Percentiles rank a stretch among this genome's conserved stretches.
Conservation (phyloP, 805 yeast genomes). For the Candida boidinii region DNA sequence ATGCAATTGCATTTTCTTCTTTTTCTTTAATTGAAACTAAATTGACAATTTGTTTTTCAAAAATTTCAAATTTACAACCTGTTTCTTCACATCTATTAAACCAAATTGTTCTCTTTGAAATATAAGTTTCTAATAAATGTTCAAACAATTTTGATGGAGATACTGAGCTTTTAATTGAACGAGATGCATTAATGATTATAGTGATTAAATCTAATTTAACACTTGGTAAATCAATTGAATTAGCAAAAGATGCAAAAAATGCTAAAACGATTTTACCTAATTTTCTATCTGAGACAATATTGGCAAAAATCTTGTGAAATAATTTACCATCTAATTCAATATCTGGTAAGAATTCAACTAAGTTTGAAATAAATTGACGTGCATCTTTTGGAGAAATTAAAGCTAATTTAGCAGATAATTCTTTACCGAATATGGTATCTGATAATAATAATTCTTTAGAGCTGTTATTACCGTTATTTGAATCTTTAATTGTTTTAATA, state of each 20-base stretch:
- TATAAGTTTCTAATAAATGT: constrained; percentile 35
- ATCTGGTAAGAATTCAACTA: constrained; percentile 31
- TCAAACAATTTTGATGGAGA: constrained; percentile 40
- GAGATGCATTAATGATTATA: constrained; percentile 32
- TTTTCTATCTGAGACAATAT: constrained; percentile 39
- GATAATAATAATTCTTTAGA: constrained; percentile 38
- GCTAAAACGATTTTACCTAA: constrained; percentile 50
- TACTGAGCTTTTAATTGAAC: constrained; percentile 31
- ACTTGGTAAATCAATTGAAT: constrained; percentile 38
- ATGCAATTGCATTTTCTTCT: constrained; percentile 45
- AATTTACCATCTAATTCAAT: constrained; percentile 43
- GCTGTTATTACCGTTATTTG: constrained; percentile 19
- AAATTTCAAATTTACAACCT: constrained; percentile 39
- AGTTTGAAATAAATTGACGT: constrained; percentile 29
- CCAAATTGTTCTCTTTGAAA: constrained; percentile 38
- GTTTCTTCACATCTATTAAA: constrained; percentile 32
- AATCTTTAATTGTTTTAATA: constrained; percentile 27
- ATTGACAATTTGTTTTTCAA: constrained; percentile 53
- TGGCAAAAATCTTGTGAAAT: constrained; percentile 27
- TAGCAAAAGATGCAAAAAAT: constrained; percentile 64
- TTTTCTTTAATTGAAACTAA: constrained; percentile 58
- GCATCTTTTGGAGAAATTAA: constrained; percentile 62
- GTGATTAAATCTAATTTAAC: constrained; percentile 45
- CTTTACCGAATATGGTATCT: constrained; percentile 49
- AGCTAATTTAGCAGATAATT: constrained; percentile 35